Base-by-base conservation (phyloP, 2,329 filamentous ascomycete species). In the Paramyrothecium sp. region DNA sequence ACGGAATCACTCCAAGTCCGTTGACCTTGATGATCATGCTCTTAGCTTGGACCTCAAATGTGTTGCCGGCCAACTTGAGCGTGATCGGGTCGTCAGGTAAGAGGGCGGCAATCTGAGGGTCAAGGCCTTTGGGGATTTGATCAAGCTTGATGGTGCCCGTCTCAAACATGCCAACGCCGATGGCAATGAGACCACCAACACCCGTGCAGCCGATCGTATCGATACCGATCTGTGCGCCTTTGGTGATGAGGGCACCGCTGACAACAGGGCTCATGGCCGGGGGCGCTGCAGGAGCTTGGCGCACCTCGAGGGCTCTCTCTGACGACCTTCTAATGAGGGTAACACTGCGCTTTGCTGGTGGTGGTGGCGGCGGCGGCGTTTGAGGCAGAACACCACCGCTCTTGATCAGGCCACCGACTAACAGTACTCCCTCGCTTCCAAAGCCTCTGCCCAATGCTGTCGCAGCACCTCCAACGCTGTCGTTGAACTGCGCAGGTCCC, bases 401-500 rank as follows among this genome's bases (percentile, higher is more conserved):
- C 13, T 12, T 16, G 23, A 51, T 33, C 12, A 51, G 13, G 49
- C 49, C 49, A 3, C 20, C 49, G 3, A 51, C 49, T 12, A 51
- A 19, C 3, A 51, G 17, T 16, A 51, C 49, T 7, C 49, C 49
- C n/a, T 51, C 21, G 22, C 49, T 51, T n/a, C 49, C 49, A 19
- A 51, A 51, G 23, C 49, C 49, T 51, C 49, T 51, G 17, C 49
- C 49, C 20, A 51, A 3, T 5, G 49, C 49, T 3, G 49, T 51
- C 3, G 49, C 49, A 7, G 49, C 49, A 7, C 49, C 49, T 23
- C 49, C 49, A 30, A 51, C n/a, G 23, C 20, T 30, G n/a, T 51
- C 49, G 23, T 51, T 51, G 49, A 51, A 51, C 49, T 51, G 21
- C n/a, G 49, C 12, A 33, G 49, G 49, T n/a, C 49, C 49, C 49